phyloP scores from a whole-genome alignment of 1,284 basidiomycete species.

The Meira nashicola region DNA sequence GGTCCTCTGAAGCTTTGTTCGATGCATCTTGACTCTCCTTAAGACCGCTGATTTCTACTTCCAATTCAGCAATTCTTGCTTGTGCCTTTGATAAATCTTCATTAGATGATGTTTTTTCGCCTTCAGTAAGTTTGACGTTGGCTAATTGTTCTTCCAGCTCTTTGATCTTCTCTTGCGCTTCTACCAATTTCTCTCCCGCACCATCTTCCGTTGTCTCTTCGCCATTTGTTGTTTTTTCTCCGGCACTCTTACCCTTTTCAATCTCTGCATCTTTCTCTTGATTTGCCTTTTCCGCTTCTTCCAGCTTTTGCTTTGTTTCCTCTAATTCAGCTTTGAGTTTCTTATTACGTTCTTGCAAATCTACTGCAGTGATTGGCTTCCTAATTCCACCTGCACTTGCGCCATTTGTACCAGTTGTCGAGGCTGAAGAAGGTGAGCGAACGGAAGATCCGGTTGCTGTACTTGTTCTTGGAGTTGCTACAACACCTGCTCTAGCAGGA shows the following conservation, averaged over 20 bases:
- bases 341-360: constrained; percentile 5
- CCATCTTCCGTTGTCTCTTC: background rate
- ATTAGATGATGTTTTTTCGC: too few relatives aligned
- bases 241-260: constrained; percentile 3
- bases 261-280: constrained; percentile 1
- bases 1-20: too few relatives aligned
- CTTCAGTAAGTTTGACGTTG: too few relatives aligned
- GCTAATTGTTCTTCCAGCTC: too few relatives aligned
- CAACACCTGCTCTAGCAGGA: background rate
- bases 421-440: constrained; percentile 5
- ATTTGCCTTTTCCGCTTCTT: background rate
- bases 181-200: background rate
- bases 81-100: too few relatives aligned
- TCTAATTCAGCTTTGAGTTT: constrained; percentile 6
- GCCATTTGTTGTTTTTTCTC: background rate
- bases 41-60: too few relatives aligned
- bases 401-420: background rate
- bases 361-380: constrained; percentile 4
- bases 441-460: background rate
- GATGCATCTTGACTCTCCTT: too few relatives aligned
- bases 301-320: constrained; percentile 8
- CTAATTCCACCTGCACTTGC: background rate
- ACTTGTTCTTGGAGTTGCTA: background rate
- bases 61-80: too few relatives aligned
- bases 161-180: background rate